phyloP scores from a whole-genome alignment of 306 rosid species.

The Malus orientalis region DNA sequence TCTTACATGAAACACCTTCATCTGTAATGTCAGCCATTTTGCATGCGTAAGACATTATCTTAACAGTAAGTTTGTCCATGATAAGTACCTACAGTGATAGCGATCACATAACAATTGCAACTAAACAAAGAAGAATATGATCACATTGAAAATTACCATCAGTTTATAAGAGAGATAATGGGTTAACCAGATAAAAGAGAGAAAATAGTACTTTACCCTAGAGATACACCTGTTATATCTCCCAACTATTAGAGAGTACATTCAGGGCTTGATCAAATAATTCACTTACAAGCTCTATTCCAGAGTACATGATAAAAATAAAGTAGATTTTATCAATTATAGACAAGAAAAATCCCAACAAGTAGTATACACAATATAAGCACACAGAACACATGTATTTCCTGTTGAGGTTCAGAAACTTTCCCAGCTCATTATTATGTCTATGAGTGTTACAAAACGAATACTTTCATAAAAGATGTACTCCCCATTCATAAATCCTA shows the following conservation, averaged over 20 bases:
- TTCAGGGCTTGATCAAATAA: neutral
- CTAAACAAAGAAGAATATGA: neutral
- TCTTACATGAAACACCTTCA: slow-evolving; percentile 97
- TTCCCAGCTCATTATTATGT: neutral
- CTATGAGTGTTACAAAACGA: too few species aligned
- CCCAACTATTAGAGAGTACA: neutral
- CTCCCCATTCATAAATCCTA: neutral
- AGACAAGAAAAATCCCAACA: too few species aligned
- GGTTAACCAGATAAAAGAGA: neutral
- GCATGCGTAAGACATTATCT: slow-evolving; percentile 94
- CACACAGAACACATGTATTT: too few species aligned
- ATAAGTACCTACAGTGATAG: slow-evolving; percentile 66
- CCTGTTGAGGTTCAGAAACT: neutral
- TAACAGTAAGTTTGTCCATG: slow-evolving; percentile 92
- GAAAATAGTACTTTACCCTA: neutral
- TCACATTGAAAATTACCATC: neutral
- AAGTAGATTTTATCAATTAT: too few species aligned
- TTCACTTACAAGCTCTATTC: neutral
- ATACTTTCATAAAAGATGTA: too few species aligned
- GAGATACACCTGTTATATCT: neutral
- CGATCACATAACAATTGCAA: slow-evolving; percentile 12
- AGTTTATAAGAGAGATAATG: slow-evolving; percentile 1
- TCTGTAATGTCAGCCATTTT: slow-evolving; percentile 96
- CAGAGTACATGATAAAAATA: neutral
- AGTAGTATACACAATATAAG: too few species aligned